These are phyloP conservation scores for Ampelocalamus luodianensis DNA, from an alignment of 176 grass and related monocot species.

Conservation along the genomic window DNA sequence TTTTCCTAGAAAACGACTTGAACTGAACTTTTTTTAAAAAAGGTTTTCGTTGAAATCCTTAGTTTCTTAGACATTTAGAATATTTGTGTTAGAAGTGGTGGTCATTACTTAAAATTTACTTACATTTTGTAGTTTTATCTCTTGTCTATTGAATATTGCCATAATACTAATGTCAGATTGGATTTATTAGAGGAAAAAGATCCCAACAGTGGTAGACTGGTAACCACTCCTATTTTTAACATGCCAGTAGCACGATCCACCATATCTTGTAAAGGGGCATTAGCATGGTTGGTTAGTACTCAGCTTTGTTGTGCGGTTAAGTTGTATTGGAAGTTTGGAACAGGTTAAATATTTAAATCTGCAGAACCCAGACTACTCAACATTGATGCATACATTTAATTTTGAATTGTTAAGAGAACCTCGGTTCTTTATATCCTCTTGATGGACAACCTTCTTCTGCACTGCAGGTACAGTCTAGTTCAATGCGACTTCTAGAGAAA, in stretches of 20 bases:
- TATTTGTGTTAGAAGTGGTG: not conserved
- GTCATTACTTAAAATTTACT: not conserved
- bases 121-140: not conserved
- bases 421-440: constrained; percentile 21
- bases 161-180: not conserved
- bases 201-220: not conserved
- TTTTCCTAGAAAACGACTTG: not conserved
- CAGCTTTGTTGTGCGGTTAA: not conserved
- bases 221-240: not conserved
- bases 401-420: not conserved
- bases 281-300: not conserved
- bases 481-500: constrained; percentile 58
- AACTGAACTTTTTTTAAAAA: not conserved
- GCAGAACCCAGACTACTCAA: constrained; percentile 6
- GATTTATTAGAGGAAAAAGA: constrained; percentile 16
- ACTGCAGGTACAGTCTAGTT: constrained; percentile 58
- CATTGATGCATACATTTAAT: constrained; percentile 1
- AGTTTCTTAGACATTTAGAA: not conserved
- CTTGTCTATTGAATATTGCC: constrained; percentile 2
- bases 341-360: constrained; percentile 22
- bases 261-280: not conserved
- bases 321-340: not conserved
- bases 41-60: not conserved
- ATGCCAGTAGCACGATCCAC: constrained; percentile 11
- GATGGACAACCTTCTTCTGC: constrained; percentile 24